Base-by-base conservation (phyloP, 257 asterid species). In the Solanum peruvianum region DNA sequence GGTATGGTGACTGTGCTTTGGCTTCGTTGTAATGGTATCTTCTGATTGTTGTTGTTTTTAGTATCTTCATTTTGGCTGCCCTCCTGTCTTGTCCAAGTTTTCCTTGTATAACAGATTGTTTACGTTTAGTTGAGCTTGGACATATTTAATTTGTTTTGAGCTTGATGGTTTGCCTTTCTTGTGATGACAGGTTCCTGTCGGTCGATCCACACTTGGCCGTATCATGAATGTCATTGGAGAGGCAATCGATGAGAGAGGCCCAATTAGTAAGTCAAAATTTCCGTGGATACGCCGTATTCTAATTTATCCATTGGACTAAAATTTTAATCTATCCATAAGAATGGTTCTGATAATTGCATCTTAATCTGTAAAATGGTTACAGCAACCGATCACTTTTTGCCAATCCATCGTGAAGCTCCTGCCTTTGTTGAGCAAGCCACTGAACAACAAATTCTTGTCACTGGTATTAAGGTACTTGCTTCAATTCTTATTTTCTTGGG, bases 331-430 rank as follows among this genome's bases (percentile, higher is more conserved):
- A 42, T 44, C 64, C 16, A 25, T 25, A 20, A 15, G 25, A 44
- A 78, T 27, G 64, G 66, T 15, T 78, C 84, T 78, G 37, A 78
- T 45, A 78, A 12, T 78, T 45, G 66, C 84, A 15, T 78, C 84
- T 78, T 78, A 78, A 27, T 78, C 66, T 82, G 60, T 35, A 73
- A 64, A 83, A 70, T 31, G 87, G 71, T 45, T 88, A 87, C 95
- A 96, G 99, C 86, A 5, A 96, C 99, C 18, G 98, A 95, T 4
- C 98, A 96, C 92, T 96, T 39, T 87, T 88, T 96, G 84, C 98
- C 99, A 85, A 96, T 96, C 89, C 98, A 96, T 83, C 98, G 99
- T 21, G 99, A 96, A 92, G 98, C 99, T 89, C 99, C 99, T 70
- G 87, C 96, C 83, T 96, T 96, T 80, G 98, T 95, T 58, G 99